Evolutionary conservation across 257 asterid species (phyloP), one percentile per base, ranked within the genome.

Genomic region (Petrea volubilis): DNA sequence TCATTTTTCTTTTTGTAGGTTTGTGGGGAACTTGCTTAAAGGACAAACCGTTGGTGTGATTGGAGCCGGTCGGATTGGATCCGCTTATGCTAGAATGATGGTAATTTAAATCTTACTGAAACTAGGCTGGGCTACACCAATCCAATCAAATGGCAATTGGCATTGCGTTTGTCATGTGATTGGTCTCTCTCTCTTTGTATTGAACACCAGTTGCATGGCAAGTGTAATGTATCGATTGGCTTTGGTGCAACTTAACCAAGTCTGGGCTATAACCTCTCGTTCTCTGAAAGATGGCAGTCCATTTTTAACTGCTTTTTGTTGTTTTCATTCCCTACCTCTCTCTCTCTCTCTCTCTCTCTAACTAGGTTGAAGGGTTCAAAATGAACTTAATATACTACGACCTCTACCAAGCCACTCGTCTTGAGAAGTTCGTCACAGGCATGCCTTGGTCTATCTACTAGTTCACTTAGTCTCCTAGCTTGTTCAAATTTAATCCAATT

Each of bases 51-150:
- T 93, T 57, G 98, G 98, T 43, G 98, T 93, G 29, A 93, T 93
- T 65, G 98, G 98, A 75, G 97, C 98, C 1, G 98, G 98, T 76
- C 96, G 97, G 3, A 93, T 93, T 64, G 97, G 97, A 38, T 93
- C 98, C 65, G 97, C 98, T 34, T 93, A 93, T 77, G 98, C 98
- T 66, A 89, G 98, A 89, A 93, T 91, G 97, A 93, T 93, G 98
- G 97, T 88, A 85, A 64, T 63, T 62, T 60, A 21, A 13, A 12
- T 13, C 51, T 18, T 6, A 20, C 44, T n/a, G n/a, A n/a, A n/a
- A n/a, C n/a, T n/a, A n/a, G n/a, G n/a, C n/a, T n/a, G n/a, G n/a
- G n/a, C n/a, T n/a, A n/a, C n/a, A n/a, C n/a, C n/a, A n/a, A n/a
- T n/a, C n/a, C n/a, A n/a, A n/a, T n/a, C n/a, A n/a, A n/a, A n/a